phyloP scores from a whole-genome alignment of 441 rosid genomes.

The Brassica balearica region DNA sequence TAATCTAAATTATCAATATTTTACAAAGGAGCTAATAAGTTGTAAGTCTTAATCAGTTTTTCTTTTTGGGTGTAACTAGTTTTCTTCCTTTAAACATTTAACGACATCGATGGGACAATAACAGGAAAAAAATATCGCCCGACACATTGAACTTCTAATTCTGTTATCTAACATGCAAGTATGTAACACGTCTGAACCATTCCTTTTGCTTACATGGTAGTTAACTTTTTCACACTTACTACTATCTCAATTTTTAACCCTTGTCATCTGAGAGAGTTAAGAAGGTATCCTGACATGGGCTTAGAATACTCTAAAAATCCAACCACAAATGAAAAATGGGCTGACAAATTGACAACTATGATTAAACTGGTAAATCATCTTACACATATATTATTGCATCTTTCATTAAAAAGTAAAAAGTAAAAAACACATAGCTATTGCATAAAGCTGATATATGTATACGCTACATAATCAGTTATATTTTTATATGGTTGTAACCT shows the following conservation, averaged over 20 bases:
- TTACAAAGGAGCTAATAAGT: neutral
- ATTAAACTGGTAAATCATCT: no score
- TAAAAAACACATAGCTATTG: neutral
- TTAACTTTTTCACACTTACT: neutral
- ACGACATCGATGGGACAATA: neutral
- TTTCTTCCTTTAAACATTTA: neutral
- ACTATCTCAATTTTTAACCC: no score
- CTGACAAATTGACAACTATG: no score
- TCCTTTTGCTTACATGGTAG: constrained; percentile 27
- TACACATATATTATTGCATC: neutral
- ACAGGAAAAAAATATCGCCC: neutral
- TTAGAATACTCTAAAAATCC: no score
- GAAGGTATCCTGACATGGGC: no score
- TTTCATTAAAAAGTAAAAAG: neutral
- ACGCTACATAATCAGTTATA: constrained; percentile 2
- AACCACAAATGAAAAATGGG: no score
- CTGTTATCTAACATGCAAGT: neutral
- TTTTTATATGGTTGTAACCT: neutral
- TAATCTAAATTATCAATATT: constrained; percentile 7
- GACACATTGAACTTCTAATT: neutral
- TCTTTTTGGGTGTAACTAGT: neutral
- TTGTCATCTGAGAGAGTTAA: no score
- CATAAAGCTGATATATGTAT: neutral
- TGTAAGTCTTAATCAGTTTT: no score
- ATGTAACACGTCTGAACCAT: constrained; percentile 7